Evolutionary conservation across 192 early-diverging fungal genomes (phyloP).

Genomic region (Umbelopsis vinacea): DNA sequence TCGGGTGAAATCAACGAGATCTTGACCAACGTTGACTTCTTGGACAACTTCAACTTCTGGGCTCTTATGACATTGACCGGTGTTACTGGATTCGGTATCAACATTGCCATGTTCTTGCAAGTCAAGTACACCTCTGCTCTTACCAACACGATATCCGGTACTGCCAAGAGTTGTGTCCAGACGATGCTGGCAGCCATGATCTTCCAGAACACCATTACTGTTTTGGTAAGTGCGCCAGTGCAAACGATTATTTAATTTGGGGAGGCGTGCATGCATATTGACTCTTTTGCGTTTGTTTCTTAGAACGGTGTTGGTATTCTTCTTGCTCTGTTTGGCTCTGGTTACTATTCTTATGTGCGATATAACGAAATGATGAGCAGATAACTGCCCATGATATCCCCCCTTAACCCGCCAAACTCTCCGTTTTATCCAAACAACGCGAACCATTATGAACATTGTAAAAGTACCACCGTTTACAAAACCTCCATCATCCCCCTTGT

Average conservation of each 20-base stretch:
- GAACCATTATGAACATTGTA: not conserved
- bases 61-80: slow-evolving; percentile 64
- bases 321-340: slow-evolving; percentile 60
- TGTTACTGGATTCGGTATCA: slow-evolving; percentile 67
- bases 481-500: not conserved
- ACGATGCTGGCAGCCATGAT: slow-evolving; percentile 64
- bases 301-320: slow-evolving; percentile 64
- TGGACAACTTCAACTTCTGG: slow-evolving; percentile 57
- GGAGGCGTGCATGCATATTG: no score
- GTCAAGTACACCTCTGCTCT: slow-evolving; percentile 73
- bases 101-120: slow-evolving; percentile 73
- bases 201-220: slow-evolving; percentile 65
- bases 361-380: slow-evolving; percentile 62
- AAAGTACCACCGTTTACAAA: not conserved
- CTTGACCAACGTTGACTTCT: slow-evolving; percentile 46
- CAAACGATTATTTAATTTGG: not conserved
- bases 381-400: slow-evolving; percentile 31
- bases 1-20: slow-evolving; percentile 63
- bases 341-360: slow-evolving; percentile 61
- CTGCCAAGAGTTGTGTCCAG: slow-evolving; percentile 70
- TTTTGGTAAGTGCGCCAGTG: slow-evolving; percentile 52
- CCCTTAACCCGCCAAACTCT: not conserved
- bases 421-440: not conserved
- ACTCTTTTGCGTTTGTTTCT: no score
- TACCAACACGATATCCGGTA: slow-evolving; percentile 72